These are phyloP conservation scores for Fusarium sp. DNA, from an alignment of 2,329 filamentous ascomycete species.

Conservation along the genomic window DNA sequence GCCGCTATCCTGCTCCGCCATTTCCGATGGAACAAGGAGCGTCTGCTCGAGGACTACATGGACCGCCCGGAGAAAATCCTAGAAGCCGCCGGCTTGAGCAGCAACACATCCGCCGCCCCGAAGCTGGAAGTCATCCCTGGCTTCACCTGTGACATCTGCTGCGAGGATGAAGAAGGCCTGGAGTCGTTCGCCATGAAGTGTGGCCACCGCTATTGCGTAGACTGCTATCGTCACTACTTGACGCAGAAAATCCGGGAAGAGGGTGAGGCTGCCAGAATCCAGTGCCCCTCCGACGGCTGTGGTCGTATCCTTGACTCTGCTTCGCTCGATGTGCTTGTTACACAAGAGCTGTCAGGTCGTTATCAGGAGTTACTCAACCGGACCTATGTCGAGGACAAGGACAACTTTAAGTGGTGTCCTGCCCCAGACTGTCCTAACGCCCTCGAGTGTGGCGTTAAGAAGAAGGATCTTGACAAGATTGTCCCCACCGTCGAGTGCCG, in stretches of 20 bases:
- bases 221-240: conserved; percentile 94
- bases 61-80: conserved; percentile 85
- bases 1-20: conserved; percentile 91
- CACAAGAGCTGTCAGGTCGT: conserved; percentile 69
- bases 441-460: conserved; percentile 89
- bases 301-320: conserved; percentile 92
- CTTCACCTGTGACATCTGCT: conserved; percentile 96
- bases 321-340: conserved; percentile 84
- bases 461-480: conserved; percentile 85
- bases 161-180: conserved; percentile 84
- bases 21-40: conserved; percentile 96
- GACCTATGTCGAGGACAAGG: conserved; percentile 97
- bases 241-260: conserved; percentile 95
- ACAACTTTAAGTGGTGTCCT: conserved; percentile 96
- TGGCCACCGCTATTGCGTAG: conserved; percentile 91
- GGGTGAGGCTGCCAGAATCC: conserved; percentile 93
- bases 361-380: conserved; percentile 91
- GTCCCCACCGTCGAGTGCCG: conserved; percentile 92
- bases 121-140: conserved; percentile 80
- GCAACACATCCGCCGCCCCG: conserved; percentile 73
- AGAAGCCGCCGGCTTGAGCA: conserved; percentile 86
- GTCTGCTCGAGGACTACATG: conserved; percentile 96
- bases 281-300: conserved; percentile 91
- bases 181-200: conserved; percentile 95
- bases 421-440: conserved; percentile 98